These are phyloP conservation scores for Acephala macrosclerotiorum DNA, from an alignment of 2,329 filamentous ascomycete genomes.

Conservation along the genomic window DNA sequence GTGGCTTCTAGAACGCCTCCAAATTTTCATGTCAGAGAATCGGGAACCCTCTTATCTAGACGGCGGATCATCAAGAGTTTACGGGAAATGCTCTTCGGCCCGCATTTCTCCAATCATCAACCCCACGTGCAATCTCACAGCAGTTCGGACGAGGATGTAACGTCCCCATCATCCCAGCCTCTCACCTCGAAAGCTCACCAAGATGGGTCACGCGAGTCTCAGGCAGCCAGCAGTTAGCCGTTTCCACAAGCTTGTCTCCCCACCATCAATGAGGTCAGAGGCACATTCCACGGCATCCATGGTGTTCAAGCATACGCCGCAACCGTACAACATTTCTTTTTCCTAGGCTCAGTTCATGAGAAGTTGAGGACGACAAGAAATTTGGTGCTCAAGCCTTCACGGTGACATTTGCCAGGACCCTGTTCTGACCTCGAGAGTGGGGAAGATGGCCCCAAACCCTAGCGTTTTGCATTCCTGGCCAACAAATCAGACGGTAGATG, in stretches of 20 bases:
- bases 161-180: background rate
- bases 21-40: background rate
- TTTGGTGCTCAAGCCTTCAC: too few species aligned
- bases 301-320: background rate
- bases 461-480: background rate
- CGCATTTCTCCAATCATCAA: conserved; percentile 3
- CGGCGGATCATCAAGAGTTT: conserved; percentile 1
- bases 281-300: conserved; percentile 3
- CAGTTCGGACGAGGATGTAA: background rate
- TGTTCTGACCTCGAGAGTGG: background rate
- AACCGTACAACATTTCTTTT: background rate
- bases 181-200: background rate
- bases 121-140: background rate
- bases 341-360: background rate
- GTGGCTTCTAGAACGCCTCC: background rate
- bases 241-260: background rate
- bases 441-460: background rate
- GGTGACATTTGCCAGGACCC: background rate
- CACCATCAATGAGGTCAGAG: background rate
- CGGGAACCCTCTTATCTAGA: conserved; percentile 4
- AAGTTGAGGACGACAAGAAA: too few species aligned
- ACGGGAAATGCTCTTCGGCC: background rate
- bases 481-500: background rate
- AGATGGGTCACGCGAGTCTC: background rate
- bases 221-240: background rate